Evolutionary conservation across 2,329 filamentous ascomycete species (phyloP), one percentile per base, ranked within the genome.

Genomic region (Epichloe bromicola): DNA sequence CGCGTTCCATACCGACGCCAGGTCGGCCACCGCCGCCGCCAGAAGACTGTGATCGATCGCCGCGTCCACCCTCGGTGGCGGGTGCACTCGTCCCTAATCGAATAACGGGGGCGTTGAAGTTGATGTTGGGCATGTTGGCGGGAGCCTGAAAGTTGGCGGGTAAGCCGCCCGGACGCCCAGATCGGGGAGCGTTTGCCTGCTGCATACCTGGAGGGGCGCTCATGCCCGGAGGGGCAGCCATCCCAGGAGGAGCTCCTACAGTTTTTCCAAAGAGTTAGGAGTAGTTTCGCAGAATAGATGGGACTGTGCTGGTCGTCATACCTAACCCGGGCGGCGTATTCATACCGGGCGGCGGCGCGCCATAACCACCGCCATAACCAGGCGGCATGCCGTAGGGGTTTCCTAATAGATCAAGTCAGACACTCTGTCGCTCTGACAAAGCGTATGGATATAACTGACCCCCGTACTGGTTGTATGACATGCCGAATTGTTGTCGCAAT

Each of bases 31-130:
- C 67, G 3, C 60, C 51, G 6, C 58, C 53, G 6, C 59, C 58
- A 11, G 52, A 45, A 36, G 23, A 43, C 19, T 54, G 52, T 33
- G 46, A 41, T 15, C 52, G 50, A 20, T 79, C 76, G 56, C 68
- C 71, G 48, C 74, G 69, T 17, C 74, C 70, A 20, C 65, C 26
- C 59, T 66, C 62, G 5, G 50, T 3, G 11, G 68, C 64, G 26
- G 82, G 73, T 62, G 88, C 88, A n/a, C 78, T 79, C 12, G 89
- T 91, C 41, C 91, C 93, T 44, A 98, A 78, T 51, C 93, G 86
- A 63, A 98, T 97, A 54, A 97, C 89, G 51, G 91, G 90, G 37
- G 93, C 93, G 62, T 87, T 95, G 74, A 97, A 95, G 73, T 98
- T 96, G 74, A 98, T 95, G 66, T 95, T 94, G 48, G 91, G 89